These are phyloP conservation scores for Euclidium syriacum DNA, from an alignment of 345 rosid species.

Conservation along the genomic window DNA sequence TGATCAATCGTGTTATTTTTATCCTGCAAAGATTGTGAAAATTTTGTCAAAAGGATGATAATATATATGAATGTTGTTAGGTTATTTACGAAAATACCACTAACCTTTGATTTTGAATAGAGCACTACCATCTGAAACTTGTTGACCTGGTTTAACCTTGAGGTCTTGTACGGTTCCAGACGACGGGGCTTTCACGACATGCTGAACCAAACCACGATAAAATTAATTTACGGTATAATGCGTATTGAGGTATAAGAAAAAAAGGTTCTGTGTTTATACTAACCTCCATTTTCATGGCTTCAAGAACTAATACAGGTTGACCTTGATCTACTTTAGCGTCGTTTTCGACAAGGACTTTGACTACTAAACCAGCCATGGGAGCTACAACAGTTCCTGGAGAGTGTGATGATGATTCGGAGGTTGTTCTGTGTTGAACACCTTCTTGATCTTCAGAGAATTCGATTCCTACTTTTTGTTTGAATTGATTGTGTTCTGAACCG, in stretches of 20 bases:
- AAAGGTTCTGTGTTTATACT: slow-evolving; percentile 2
- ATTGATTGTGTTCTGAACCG: slow-evolving; percentile 58
- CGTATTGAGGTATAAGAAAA: neutral
- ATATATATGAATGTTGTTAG: neutral
- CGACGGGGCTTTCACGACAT: slow-evolving; percentile 74
- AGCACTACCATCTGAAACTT: slow-evolving; percentile 62
- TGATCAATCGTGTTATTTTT: slow-evolving; percentile 17
- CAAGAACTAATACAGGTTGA: slow-evolving; percentile 76
- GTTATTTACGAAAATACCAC: slow-evolving; percentile 9
- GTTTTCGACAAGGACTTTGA: slow-evolving; percentile 71
- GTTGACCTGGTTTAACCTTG: slow-evolving; percentile 62
- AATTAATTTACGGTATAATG: neutral
- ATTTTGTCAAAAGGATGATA: slow-evolving; percentile 8
- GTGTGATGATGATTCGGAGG: slow-evolving; percentile 43
- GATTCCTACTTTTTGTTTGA: slow-evolving; percentile 57
- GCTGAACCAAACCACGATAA: slow-evolving; percentile 38
- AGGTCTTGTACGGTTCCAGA: slow-evolving; percentile 70
- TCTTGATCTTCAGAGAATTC: slow-evolving; percentile 51
- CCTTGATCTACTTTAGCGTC: slow-evolving; percentile 69
- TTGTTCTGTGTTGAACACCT: slow-evolving; percentile 50
- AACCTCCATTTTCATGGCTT: slow-evolving; percentile 99
- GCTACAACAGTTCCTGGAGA: slow-evolving; percentile 70
- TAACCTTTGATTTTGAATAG: slow-evolving; percentile 74
- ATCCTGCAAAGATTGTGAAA: slow-evolving; percentile 29
- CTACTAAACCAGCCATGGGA: slow-evolving; percentile 95